Evolutionary conservation across 1,284 basidiomycete genomes (phyloP), one percentile per base, ranked within the genome.

Genomic region (Melampsora americana): DNA sequence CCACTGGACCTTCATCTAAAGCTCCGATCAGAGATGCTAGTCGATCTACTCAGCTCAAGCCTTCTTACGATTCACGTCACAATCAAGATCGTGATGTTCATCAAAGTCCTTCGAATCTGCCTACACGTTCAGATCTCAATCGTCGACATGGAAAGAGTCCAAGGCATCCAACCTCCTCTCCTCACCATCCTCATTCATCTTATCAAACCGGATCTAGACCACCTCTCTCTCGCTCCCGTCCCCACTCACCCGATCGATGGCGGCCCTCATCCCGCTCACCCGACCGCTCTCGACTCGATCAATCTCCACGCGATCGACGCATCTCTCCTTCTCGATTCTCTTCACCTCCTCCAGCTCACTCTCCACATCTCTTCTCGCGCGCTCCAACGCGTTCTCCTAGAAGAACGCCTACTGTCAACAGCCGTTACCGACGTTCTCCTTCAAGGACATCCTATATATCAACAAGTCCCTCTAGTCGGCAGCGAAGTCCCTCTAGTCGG

Each of bases 251-350:
- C 16, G 80, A 84, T 0, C 82, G 82, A 0, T 80, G 83, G 0
- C 86, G 86, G 0, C 86, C 87, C 0, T 85, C 86, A 16, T 83
- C 84, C 20, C 69, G 39, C 62, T 82, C 77, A 69, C 70, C 73
- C 79, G 64, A 75, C 60, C 32, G 73, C 71, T 32, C 39, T 46
- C 28, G 67, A 72, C 44, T 67, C 50, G 50, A 67, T 68, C 65
- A 79, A 26, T 14, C 83, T 35, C 83, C 82, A 42, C 85, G 76
- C 14, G 77, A 79, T 16, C 66, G 72, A 62, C 78, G 79, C 11
- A 69, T 78, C 7, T 70, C 75, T 11, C 67, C 77, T 39, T 78
- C 79, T 35, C 77, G 78, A 18, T 84, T 85, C 14, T 81, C 81
- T 0, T 80, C 82, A 0, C 80, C 80, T 0, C 85, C 85, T n/a